Base-by-base conservation (phyloP, 345 rosid species). In the Viola odorata region DNA sequence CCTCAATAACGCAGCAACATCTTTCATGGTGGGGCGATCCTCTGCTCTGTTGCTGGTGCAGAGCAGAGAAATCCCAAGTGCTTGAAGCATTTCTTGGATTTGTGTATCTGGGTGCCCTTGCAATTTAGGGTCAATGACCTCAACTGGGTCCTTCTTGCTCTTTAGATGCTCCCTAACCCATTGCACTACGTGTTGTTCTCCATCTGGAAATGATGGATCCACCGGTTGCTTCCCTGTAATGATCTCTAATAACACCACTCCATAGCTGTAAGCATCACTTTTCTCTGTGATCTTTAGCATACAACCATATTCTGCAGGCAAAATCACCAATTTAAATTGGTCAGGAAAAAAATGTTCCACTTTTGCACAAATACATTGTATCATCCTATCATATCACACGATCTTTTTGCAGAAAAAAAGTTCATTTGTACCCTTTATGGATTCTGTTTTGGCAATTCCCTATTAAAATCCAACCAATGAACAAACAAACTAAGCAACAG, bases 11-110 rank as follows among this genome's bases (percentile, higher is more conserved):
- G 84, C 96, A 5, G 87, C 95, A 13, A 89, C 95, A 37, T 91
- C 98, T 72, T 88, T 91, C 95, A 89, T 89, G 12, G 85, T 71
- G n/a, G 98, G 98, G 1, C 96, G 95, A 55, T 91, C 96, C 3
- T 83, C 84, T 1, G 83, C 64, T 6, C 86, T 82, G 60, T 76
- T 85, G 77, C 85, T 86, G 0, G 89, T 86, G 71, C 95, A 91
- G 0, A 91, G 83, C 16, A 91, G 75, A 12, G 98, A 77, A 23
- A 91, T 88, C 38, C 92, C 96, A 4, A 91, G 74, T 3, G 87
- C 86, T 66, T 91, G 98, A 5, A 89, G 78, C 91, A 91, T 91
- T 71, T 89, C 96, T 16, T 91, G 96, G 55, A 91, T 69, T 17
- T 83, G 83, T 0, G 74, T 57, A 57, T 88, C 95, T 0, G 86